Evolutionary conservation across 192 early-diverging fungal genomes (phyloP), one percentile per base, ranked within the genome.

Genomic region (Entomortierella chlamydospora): DNA sequence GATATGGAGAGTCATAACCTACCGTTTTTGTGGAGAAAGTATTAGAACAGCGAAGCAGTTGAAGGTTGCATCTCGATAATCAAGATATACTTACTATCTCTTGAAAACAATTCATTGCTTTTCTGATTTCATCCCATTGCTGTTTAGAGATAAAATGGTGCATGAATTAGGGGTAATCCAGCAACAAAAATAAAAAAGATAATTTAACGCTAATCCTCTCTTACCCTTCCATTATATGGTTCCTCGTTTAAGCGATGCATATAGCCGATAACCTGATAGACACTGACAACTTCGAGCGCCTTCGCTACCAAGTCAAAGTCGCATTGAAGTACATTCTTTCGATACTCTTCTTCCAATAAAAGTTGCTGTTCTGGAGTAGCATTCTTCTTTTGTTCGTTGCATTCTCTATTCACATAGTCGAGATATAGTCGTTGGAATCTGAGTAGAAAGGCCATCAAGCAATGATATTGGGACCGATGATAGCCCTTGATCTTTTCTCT

Each of bases 81-180:
- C 10, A 37, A 4, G 34, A 30, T 26, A 17, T 8, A 26, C 68
- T 55, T 78, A 92, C 88, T 69, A 93, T 86, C 65, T 92, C 84
- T 53, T 86, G 86, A 22, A 93, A 70, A 53, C 90, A 91, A 33
- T 91, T 85, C 9, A 90, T 64, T 1, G 85, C 77, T 11, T 82
- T 68, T 28, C 83, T 71, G 18, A 92, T 68, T 37, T 89, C 86
- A 33, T 69, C 53, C 86, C 83, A 89, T 33, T 72, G 70, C 87
- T 92, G n/a, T n/a, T n/a, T n/a, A n/a, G n/a, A n/a, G n/a, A n/a
- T n/a, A n/a, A n/a, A n/a, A n/a, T n/a, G n/a, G n/a, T n/a, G n/a
- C n/a, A n/a, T n/a, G n/a, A n/a, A n/a, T n/a, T n/a, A n/a, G n/a
- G n/a, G n/a, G n/a, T n/a, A n/a, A n/a, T n/a, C n/a, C n/a, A n/a